Conservation (phyloP, 768 basidiomycete genomes). For the Suillus cothurnatus region DNA sequence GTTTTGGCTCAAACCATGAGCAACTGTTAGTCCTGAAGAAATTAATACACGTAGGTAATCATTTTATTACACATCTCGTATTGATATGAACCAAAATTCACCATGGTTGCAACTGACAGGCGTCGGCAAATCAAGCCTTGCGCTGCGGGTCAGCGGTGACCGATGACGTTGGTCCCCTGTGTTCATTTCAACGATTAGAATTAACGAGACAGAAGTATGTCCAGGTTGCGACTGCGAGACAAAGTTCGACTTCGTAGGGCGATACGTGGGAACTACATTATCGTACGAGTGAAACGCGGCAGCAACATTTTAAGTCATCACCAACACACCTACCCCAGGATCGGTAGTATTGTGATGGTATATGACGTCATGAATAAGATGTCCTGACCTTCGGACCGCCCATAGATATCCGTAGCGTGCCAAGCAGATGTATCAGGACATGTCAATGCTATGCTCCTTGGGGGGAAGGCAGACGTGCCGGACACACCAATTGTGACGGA, state of each 20-base stretch:
- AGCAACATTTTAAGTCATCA: slow-evolving; percentile 94
- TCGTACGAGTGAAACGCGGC: slow-evolving; percentile 86
- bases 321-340: slow-evolving; percentile 93
- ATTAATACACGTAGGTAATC: not conserved
- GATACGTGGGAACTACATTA: not conserved
- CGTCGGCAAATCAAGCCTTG: slow-evolving; percentile 87
- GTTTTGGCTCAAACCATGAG: not conserved
- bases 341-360: slow-evolving; percentile 93
- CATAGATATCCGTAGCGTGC: slow-evolving; percentile 93
- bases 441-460: slow-evolving; percentile 88
- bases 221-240: not conserved
- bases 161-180: slow-evolving; percentile 64
- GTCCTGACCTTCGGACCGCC: slow-evolving; percentile 64
- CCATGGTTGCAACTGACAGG: slow-evolving; percentile 35
- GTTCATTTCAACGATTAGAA: not conserved
- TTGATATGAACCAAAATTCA: not conserved
- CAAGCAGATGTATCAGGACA: slow-evolving; percentile 72
- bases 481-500: slow-evolving; percentile 87
- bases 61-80: not conserved
- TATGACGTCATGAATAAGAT: slow-evolving; percentile 90
- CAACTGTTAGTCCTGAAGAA: not conserved
- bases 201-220: slow-evolving; percentile 95
- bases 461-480: slow-evolving; percentile 93
- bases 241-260: not conserved
- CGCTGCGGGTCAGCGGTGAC: slow-evolving; percentile 92